Evolutionary conservation across 768 basidiomycete genomes (phyloP), one percentile per base, ranked within the genome.

Genomic region (Cubamyces lactineus): DNA sequence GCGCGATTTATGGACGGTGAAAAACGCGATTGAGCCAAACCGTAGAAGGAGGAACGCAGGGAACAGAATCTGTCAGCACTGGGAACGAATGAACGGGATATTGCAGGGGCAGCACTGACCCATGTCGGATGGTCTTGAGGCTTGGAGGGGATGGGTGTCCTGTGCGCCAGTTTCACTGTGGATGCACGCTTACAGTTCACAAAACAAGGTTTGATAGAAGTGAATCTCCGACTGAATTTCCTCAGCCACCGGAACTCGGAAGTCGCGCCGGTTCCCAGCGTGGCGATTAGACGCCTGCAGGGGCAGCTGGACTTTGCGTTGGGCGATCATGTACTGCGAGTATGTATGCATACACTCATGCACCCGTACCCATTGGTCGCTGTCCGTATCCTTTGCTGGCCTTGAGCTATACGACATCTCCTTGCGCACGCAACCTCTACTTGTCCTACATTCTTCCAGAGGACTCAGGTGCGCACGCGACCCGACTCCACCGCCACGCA

Each of bases 101-200:
- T 42, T 23, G 57, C 62, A 72, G 56, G 57, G 66, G 70, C 77
- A 77, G 74, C 74, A 83, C 87, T 80, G 59, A 90, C 89, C 89
- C 89, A 91, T 91, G 79, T 79, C 80, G 80, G 79, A 78, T 71
- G 79, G 85, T 84, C 84, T 89, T 88, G 86, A 87, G 81, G 84
- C 81, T 82, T 77, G 74, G n/a, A 73, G 78, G 57, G 70, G 71
- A 78, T 77, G 74, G 77, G 77, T 77, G 71, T 74, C 72, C 55
- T 51, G 71, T 69, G 69, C 73, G 72, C 70, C 69, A 66, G 77
- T 74, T 79, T 77, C 78, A 74, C 55, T 79, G 85, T 84, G 86
- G 85, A 86, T 84, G 72, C 67, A 68, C 53, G 59, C 58, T 68
- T 72, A 63, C 71, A 72, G 71, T 72, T 72, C 67, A 61, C 63